Evolutionary conservation across 1,139 yeast species (phyloP), one percentile per base, ranked within the genome.

Genomic region (Candida gigantensis): DNA sequence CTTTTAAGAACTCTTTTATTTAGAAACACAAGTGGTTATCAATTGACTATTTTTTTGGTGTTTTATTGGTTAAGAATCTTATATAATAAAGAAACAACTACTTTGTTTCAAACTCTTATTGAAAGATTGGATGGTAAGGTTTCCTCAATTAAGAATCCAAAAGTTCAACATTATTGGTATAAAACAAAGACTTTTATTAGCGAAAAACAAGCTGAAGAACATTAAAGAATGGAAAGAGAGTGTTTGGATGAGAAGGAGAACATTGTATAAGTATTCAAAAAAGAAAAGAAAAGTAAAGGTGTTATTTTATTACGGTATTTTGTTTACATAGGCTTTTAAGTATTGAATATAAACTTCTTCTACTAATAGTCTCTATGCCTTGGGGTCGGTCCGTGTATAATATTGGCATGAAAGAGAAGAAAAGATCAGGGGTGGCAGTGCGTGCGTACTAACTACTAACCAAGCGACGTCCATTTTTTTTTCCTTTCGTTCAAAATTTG

Each of bases 61-160:
- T 79, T 84, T 53, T 81, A 78, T 63, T 84, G 90, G 89, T 62
- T 84, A 48, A 75, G 88, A 61, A 59, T 84, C 39, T 65, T 78
- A 45, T 75, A 72, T 55, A 74, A 72, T 51, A 69, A 67, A 43
- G 72, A 73, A 43, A 74, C 81, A 3, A 65, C 68, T 34, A 62
- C 58, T 39, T 65, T 77, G 49, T 62, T 78, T 45, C 48, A 50
- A 21, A 63, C 67, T 7, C 45, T 75, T 36, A 52, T 76, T 27
- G 61, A 58, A 13, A 65, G 66, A 45, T 51, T 74, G 30, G 82
- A 77, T 50, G 66, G 69, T 15, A 55, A 59, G 36, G 52, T 75
- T 28, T 36, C 62, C 6, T 57, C 56, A 12, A 49, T 69, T 33
- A 70, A 76, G 55, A 77, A 76, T 50, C 68, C 64, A 21, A 70